Evolutionary conservation across 2,329 filamentous ascomycete genomes (phyloP).

Genomic region (Aspergillus melleus): DNA sequence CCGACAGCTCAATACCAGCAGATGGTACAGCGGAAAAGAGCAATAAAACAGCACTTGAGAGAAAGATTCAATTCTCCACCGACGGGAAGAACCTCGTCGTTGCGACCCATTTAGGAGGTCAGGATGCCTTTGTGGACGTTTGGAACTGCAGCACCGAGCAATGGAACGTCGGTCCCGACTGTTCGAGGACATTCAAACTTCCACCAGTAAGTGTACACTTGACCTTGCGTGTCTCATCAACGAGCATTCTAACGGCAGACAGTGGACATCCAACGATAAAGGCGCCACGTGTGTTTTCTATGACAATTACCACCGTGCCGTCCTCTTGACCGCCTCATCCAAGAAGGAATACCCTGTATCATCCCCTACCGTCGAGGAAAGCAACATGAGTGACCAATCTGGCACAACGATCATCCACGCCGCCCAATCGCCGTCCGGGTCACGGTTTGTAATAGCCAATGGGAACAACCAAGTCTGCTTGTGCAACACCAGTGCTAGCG

Average conservation of each 20-base stretch:
- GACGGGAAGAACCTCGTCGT: conserved; percentile 34
- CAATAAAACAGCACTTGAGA: conserved; percentile 28
- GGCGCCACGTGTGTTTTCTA: conserved; percentile 37
- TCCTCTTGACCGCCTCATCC: conserved; percentile 30
- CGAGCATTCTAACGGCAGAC: conserved; percentile 4
- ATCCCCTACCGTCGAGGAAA: conserved; percentile 16
- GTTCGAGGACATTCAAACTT: conserved; percentile 20
- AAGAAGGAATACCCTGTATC: conserved; percentile 21
- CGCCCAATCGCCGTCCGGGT: conserved; percentile 36
- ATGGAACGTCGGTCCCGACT: conserved; percentile 18
- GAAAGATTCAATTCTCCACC: conserved; percentile 35
- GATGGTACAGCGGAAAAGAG: conserved; percentile 5
- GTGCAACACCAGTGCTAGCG: conserved; percentile 33
- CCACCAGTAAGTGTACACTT: conserved; percentile 16
- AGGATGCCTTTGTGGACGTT: conserved; percentile 24
- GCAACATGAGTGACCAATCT: conserved; percentile 29
- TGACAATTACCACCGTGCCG: conserved; percentile 26
- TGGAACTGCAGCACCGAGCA: conserved; percentile 20
- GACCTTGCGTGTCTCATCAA: not conserved
- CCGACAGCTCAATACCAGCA: not conserved
- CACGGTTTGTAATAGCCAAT: conserved; percentile 31
- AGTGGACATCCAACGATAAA: conserved; percentile 37
- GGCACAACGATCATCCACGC: conserved; percentile 35
- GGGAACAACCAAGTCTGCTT: conserved; percentile 38
- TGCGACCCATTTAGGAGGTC: conserved; percentile 34